These are phyloP conservation scores for Ustilago trichophora DNA, from an alignment of 1,284 basidiomycete species.

Conservation along the genomic window DNA sequence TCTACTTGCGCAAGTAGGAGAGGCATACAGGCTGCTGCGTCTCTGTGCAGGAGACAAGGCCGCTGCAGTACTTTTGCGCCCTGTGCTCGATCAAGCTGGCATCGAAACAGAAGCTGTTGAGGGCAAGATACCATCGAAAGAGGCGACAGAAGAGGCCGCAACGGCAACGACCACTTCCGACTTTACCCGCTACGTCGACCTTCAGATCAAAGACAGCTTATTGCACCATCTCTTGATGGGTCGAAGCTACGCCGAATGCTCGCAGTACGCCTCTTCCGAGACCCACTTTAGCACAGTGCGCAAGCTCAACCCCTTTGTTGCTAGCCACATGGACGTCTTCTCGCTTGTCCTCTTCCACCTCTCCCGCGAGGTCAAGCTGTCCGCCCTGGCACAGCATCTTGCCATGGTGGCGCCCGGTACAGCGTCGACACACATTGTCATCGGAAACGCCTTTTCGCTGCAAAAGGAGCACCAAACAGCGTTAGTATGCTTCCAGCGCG, in stretches of 20 bases:
- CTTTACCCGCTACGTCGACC: slow-evolving; percentile 8
- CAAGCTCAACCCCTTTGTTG: slow-evolving; percentile 45
- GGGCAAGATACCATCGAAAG: not conserved
- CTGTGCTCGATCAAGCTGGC: not conserved
- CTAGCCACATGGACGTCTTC: slow-evolving; percentile 62
- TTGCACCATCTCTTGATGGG: slow-evolving; percentile 53
- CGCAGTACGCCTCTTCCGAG: slow-evolving; percentile 57
- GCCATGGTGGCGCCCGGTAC: slow-evolving; percentile 47
- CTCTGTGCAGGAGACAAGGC: slow-evolving; percentile 46
- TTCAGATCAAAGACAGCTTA: slow-evolving; percentile 34
- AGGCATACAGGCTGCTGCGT: slow-evolving; percentile 55
- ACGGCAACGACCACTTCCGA: not conserved
- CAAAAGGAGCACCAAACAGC: slow-evolving; percentile 62
- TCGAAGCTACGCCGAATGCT: slow-evolving; percentile 55
- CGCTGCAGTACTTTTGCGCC: slow-evolving; percentile 23
- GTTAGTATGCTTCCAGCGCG: slow-evolving; percentile 59
- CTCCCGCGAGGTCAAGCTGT: slow-evolving; percentile 62
- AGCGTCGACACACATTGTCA: slow-evolving; percentile 56
- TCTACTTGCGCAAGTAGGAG: slow-evolving; percentile 46
- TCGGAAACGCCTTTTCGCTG: slow-evolving; percentile 63
- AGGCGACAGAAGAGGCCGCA: slow-evolving; percentile 3
- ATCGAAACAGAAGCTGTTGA: not conserved
- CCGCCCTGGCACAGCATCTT: slow-evolving; percentile 59
- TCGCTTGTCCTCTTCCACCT: slow-evolving; percentile 65
- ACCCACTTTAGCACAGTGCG: slow-evolving; percentile 47